Evolutionary conservation across 768 basidiomycete species (phyloP).

Genomic region (Trametes gibbosa): DNA sequence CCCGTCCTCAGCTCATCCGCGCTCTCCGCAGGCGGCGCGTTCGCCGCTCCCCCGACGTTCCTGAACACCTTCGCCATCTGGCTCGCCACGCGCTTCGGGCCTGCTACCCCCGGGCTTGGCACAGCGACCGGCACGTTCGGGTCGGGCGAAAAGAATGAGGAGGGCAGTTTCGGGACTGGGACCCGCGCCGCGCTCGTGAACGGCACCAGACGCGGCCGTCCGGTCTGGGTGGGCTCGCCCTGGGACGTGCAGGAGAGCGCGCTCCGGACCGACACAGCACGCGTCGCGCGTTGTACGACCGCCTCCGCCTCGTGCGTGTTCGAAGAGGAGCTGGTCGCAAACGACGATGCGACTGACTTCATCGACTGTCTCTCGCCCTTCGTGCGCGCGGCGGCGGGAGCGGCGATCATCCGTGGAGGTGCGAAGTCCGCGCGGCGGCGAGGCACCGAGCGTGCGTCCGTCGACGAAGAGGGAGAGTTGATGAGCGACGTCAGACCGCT

Average conservation of each 20-base stretch:
- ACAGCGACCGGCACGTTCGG: background rate
- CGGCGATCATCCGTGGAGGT: slow-evolving; percentile 47
- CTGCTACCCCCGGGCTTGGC: slow-evolving; percentile 14
- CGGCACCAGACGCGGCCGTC: slow-evolving; percentile 62
- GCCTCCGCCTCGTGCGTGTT: slow-evolving; percentile 42
- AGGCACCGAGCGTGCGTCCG: slow-evolving; percentile 63
- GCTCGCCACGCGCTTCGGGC: slow-evolving; percentile 48
- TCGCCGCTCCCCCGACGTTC: slow-evolving; percentile 28
- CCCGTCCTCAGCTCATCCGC: slow-evolving; percentile 68
- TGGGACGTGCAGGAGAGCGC: slow-evolving; percentile 30
- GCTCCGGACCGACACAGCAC: slow-evolving; percentile 54
- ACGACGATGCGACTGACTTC: slow-evolving; percentile 20
- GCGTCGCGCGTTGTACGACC: slow-evolving; percentile 45
- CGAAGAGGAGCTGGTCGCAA: slow-evolving; percentile 33
- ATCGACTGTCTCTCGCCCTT: slow-evolving; percentile 30
- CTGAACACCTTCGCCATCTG: slow-evolving; percentile 63
- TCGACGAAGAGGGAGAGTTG: slow-evolving; percentile 64
- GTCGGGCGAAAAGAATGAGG: slow-evolving; percentile 21
- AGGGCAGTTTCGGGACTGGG: slow-evolving; percentile 52
- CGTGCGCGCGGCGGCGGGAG: slow-evolving; percentile 34
- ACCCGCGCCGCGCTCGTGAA: slow-evolving; percentile 69
- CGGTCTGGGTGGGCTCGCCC: background rate
- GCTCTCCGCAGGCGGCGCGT: slow-evolving; percentile 36
- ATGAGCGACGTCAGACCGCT: slow-evolving; percentile 43
- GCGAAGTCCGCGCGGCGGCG: slow-evolving; percentile 67